Conservation (phyloP, 179 eudicot genomes). For the Silene coronaria region DNA sequence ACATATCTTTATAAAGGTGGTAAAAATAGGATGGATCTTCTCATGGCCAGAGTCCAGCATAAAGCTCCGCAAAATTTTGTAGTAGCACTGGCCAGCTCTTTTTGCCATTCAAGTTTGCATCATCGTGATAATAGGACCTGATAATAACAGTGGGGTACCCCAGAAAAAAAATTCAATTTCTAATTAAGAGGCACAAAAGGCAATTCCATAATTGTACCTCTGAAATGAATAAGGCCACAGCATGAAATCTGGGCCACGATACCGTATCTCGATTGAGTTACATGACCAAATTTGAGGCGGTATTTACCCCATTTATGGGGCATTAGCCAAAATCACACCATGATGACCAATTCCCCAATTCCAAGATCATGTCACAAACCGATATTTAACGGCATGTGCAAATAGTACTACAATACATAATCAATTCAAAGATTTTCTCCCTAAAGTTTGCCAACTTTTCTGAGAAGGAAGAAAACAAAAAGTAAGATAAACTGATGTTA, state of each 20-base stretch:
- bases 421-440: neutral
- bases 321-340: too few species aligned
- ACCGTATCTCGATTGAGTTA: too few species aligned
- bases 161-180: neutral
- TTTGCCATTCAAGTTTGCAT: constrained; percentile 32
- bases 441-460: constrained; percentile 9
- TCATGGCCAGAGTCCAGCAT: constrained; percentile 34
- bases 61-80: constrained; percentile 41
- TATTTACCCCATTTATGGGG: too few species aligned
- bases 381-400: too few species aligned
- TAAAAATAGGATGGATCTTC: constrained; percentile 35
- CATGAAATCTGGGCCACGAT: too few species aligned
- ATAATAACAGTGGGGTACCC: neutral
- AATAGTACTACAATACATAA: neutral
- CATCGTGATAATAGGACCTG: constrained; percentile 19
- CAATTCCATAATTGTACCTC: neutral
- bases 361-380: too few species aligned
- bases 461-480: neutral
- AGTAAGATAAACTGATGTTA: neutral
- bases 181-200: neutral
- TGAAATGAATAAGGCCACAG: neutral
- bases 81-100: constrained; percentile 29
- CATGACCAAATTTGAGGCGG: too few species aligned
- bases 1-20: constrained; percentile 44
- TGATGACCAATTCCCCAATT: too few species aligned